Base-by-base conservation (phyloP, 495 filamentous ascomycete genomes). In the Extremus antarcticus region DNA sequence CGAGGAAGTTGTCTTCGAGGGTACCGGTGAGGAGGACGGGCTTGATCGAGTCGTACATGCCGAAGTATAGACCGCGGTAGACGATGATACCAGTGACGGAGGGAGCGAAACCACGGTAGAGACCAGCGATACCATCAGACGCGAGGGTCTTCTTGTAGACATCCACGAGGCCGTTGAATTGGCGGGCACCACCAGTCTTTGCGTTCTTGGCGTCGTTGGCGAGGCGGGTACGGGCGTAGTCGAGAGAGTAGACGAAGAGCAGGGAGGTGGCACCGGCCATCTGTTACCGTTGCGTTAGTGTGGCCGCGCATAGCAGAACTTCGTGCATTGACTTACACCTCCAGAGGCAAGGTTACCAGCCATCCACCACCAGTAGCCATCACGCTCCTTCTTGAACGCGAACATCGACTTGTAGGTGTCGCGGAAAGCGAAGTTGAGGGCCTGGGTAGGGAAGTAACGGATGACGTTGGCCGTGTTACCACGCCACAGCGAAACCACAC, bases 21-120 rank as follows among this genome's bases (percentile, higher is more conserved):
- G 79, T 57, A 69, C 92, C 92, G 71, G 86, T 81, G 51, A 98
- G 88, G 75, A 96, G 72, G 74, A 96, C 87, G 65, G 92, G 92
- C 88, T 98, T 98, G 81, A 98, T 84, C 64, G 92, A 98, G 78
- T 97, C 92, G 90, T 98, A 97, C 86, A 98, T 87, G 71, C 92
- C 92, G 85, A 98, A 98, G 88, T 98, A 98, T 63, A 98, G 89
- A 94, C 92, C 92, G 87, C 92, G 94, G 86, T 98, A 98, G 75
- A 98, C 94, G 71, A 97, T 74, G 73, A 98, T 98, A 81, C 92
- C 92, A 74, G 84, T 79, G 69, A 98, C 92, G 65, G 94, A 98
- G 71, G 94, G 94, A 79, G 88, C 88, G 86, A 98, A 98, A 81
- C 92, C 92, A 90, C 92, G 92, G 87, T 98, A 98, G 69, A 98